Evolutionary conservation across 106 monocot species (phyloP).

Genomic region (Dendrobium nobile): DNA sequence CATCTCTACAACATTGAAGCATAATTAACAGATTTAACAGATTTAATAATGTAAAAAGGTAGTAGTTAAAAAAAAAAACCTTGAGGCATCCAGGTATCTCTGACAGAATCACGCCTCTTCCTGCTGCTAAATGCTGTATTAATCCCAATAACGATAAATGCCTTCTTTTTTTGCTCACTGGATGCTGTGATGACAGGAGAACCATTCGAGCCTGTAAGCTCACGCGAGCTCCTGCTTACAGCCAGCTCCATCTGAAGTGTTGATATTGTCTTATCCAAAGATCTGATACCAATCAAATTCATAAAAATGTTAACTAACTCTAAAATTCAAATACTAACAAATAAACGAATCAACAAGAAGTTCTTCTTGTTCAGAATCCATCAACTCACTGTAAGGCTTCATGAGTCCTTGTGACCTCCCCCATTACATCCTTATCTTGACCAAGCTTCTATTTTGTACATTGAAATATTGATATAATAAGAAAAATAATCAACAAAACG

Average conservation of each 20-base stretch:
- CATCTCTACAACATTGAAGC: background rate
- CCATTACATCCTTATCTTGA: conserved; percentile 57
- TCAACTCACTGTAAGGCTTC: conserved; percentile 74
- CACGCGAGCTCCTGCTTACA: conserved; percentile 59
- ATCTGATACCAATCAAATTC: conserved; percentile 33
- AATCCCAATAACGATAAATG: conserved; percentile 91
- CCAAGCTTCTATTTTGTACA: conserved; percentile 30
- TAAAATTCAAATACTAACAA: background rate
- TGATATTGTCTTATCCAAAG: conserved; percentile 81
- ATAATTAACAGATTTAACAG: background rate
- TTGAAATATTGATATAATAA: background rate
- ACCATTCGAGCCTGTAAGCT: conserved; percentile 31
- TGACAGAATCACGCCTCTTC: conserved; percentile 86
- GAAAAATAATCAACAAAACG: background rate
- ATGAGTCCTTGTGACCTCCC: conserved; percentile 65
- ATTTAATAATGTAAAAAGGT: background rate
- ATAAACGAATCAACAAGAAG: conserved; percentile 7
- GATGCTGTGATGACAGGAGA: conserved; percentile 25
- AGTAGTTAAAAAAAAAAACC: conserved; percentile 25
- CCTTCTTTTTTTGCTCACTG: conserved; percentile 59
- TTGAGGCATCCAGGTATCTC: conserved; percentile 97
- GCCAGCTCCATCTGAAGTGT: conserved; percentile 94
- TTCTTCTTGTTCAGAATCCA: background rate
- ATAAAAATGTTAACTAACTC: background rate
- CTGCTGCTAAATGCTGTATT: conserved; percentile 99